phyloP scores from a whole-genome alignment of 129 eudicot species.

The Pittosporum tobira region DNA sequence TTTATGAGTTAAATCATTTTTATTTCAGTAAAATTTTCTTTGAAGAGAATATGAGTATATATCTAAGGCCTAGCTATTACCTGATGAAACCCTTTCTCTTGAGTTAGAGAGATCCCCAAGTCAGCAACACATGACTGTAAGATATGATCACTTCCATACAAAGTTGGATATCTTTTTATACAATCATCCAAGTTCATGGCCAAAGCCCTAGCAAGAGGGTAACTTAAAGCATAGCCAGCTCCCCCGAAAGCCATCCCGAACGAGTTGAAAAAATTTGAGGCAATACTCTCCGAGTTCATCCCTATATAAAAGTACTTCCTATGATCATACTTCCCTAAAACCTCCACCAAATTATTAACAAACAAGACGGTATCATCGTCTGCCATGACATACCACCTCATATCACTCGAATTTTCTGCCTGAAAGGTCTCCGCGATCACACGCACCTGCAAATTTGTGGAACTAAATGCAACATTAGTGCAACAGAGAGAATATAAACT shows the following conservation, averaged over 20 bases:
- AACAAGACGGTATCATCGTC: constrained; percentile 19
- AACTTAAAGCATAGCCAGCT: constrained; percentile 37
- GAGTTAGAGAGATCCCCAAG: constrained; percentile 40
- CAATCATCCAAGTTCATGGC: constrained; percentile 24
- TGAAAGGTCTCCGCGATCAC: constrained; percentile 20
- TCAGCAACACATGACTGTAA: constrained; percentile 42
- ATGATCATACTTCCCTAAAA: constrained; percentile 23
- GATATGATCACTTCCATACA: constrained; percentile 30
- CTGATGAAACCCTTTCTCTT: constrained; percentile 48
- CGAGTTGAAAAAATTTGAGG: constrained; percentile 10
- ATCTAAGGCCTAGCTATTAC: constrained; percentile 2
- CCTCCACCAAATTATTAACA: constrained; percentile 9
- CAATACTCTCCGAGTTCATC: constrained; percentile 17
- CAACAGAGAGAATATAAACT: too few species aligned
- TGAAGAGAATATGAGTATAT: too few species aligned
- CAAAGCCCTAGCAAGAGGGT: constrained; percentile 32
- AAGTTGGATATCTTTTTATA: constrained; percentile 23
- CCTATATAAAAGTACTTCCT: constrained; percentile 26
- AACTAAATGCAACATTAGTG: too few species aligned
- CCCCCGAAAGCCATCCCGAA: constrained; percentile 45
- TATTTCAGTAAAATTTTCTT: too few species aligned
- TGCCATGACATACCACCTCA: constrained; percentile 18
- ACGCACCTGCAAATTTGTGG: too few species aligned
- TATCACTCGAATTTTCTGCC: constrained; percentile 6
- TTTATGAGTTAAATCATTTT: too few species aligned